A percentile compares a stretch with the other conserved stretches of the same genome.
These are phyloP conservation scores for Serendipita sp. DNA, from an alignment of 768 basidiomycete species.

Conservation along the genomic window DNA sequence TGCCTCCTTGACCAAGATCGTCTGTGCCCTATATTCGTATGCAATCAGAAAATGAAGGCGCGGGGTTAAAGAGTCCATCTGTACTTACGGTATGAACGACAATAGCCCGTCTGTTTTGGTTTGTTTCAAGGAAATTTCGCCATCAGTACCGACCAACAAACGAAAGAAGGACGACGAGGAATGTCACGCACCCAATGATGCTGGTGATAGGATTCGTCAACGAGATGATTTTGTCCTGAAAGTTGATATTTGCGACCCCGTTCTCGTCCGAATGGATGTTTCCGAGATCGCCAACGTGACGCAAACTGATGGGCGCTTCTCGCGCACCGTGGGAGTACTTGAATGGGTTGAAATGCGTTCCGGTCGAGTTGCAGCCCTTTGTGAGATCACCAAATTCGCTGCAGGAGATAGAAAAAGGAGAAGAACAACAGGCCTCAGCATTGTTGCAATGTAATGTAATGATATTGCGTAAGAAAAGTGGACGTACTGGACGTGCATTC, in stretches of 20 bases:
- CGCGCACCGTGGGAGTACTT: constrained; percentile 51
- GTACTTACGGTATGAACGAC: constrained; percentile 53
- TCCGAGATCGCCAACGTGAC: constrained; percentile 67
- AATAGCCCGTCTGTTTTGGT: constrained; percentile 43
- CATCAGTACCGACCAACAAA: too few relatives aligned
- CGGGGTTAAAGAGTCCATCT: background rate
- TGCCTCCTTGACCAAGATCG: constrained; percentile 57
- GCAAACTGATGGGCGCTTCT: constrained; percentile 24
- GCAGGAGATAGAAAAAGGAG: constrained; percentile 6
- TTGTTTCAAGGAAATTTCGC: constrained; percentile 7
- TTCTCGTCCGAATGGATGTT: constrained; percentile 48
- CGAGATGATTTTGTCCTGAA: constrained; percentile 46
- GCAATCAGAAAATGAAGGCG: too few relatives aligned
- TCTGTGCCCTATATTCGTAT: constrained; percentile 42
- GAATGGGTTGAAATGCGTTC: constrained; percentile 65
- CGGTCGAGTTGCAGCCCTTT: constrained; percentile 51
- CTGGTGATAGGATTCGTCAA: constrained; percentile 51
- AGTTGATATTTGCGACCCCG: constrained; percentile 41
- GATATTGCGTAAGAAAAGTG: background rate
- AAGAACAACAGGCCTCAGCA: background rate
- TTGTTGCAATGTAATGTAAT: background rate
- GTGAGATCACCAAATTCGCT: constrained; percentile 46
- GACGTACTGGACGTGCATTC: constrained; percentile 71
- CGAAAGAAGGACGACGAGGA: background rate
- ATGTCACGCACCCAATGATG: constrained; percentile 45